Evolutionary conservation across 257 asterid species (phyloP).

Genomic region (Gentiana dahurica): DNA sequence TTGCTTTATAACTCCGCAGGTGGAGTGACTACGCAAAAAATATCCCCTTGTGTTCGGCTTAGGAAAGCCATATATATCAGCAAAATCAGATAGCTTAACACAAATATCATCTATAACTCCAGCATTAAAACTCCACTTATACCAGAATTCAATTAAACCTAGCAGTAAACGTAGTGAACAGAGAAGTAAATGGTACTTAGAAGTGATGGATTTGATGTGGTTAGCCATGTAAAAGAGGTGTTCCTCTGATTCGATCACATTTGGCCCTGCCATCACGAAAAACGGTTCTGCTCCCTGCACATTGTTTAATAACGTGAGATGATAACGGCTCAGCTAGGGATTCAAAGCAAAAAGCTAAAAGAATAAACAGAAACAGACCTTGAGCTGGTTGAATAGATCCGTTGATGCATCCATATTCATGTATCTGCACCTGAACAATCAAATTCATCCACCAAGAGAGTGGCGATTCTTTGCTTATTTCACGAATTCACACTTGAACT

Average conservation of each 20-base stretch:
- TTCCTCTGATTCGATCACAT: conserved; percentile 88
- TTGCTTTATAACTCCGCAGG: no score
- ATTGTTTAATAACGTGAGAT: neutral
- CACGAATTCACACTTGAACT: no score
- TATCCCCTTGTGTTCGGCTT: no score
- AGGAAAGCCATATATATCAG: neutral
- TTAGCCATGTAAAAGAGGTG: conserved; percentile 75
- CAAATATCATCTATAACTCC: neutral
- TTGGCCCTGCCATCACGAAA: conserved; percentile 84
- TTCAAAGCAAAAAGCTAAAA: neutral
- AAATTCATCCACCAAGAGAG: no score
- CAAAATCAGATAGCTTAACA: neutral
- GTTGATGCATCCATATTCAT: conserved; percentile 47
- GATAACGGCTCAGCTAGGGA: neutral
- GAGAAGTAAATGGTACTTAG: conserved; percentile 24
- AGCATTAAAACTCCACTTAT: neutral
- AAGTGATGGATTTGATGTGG: conserved; percentile 45
- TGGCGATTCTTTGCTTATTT: no score
- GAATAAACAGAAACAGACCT: conserved; percentile 24
- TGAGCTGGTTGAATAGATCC: conserved; percentile 66
- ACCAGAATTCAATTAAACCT: neutral
- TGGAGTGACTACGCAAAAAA: no score
- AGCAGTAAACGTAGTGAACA: neutral
- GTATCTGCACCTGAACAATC: neutral
- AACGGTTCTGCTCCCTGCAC: conserved; percentile 72